These are phyloP conservation scores for Lecanoromycetidae sp. DNA, from an alignment of 2,329 filamentous ascomycete species.

Conservation along the genomic window DNA sequence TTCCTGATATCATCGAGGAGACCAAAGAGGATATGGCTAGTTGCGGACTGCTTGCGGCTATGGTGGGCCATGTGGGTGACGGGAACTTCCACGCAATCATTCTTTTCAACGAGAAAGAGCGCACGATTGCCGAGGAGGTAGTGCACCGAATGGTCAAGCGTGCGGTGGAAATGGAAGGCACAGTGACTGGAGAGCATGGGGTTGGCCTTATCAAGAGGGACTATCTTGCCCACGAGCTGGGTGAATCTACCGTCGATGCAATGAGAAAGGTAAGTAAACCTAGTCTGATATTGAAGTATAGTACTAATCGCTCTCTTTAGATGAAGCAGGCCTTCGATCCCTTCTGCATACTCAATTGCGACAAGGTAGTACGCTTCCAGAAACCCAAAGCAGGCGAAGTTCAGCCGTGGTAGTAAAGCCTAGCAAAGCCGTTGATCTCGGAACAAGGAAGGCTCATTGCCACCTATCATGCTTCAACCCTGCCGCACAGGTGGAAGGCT, in stretches of 20 bases:
- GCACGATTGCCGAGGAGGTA: constrained; percentile 42
- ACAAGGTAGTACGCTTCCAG: constrained; percentile 51
- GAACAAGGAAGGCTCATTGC: too few relatives aligned
- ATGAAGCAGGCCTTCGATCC: constrained; percentile 55
- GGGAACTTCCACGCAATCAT: constrained; percentile 62
- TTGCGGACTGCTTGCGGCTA: constrained; percentile 51
- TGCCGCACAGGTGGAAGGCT: too few relatives aligned
- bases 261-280: constrained; percentile 52
- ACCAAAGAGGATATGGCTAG: constrained; percentile 54
- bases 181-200: constrained; percentile 60
- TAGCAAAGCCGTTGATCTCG: too few relatives aligned
- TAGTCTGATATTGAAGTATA: too few relatives aligned
- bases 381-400: constrained; percentile 38
- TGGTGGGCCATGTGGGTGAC: constrained; percentile 64
- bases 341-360: constrained; percentile 52
- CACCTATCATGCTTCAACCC: too few relatives aligned
- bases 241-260: constrained; percentile 46
- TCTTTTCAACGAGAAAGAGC: constrained; percentile 48
- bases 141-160: constrained; percentile 59
- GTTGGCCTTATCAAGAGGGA: constrained; percentile 60
- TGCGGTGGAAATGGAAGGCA: constrained; percentile 59
- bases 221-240: constrained; percentile 50
- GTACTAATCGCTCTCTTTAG: too few relatives aligned
- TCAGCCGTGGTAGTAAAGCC: constrained; percentile 19
- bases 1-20: constrained; percentile 61